These are phyloP conservation scores for Parathielavia appendiculata DNA, from an alignment of 495 filamentous ascomycete species.

Conservation along the genomic window DNA sequence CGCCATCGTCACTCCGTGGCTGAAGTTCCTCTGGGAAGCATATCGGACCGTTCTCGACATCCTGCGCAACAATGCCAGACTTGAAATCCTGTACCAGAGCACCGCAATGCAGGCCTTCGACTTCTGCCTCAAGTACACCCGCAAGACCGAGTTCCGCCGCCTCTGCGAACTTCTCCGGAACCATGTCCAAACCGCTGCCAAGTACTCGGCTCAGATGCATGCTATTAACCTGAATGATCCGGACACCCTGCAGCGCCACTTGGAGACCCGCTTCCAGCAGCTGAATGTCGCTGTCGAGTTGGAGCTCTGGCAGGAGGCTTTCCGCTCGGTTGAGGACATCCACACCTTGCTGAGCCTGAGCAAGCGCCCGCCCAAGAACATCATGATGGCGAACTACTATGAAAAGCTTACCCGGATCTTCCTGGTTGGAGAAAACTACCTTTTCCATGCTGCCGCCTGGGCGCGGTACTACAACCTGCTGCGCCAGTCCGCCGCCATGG, in stretches of 20 bases:
- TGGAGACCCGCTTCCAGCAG: slow-evolving; percentile 98
- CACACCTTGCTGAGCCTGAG: slow-evolving; percentile 97
- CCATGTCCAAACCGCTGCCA: slow-evolving; percentile 98
- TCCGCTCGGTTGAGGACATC: slow-evolving; percentile 97
- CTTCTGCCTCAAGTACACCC: slow-evolving; percentile 95
- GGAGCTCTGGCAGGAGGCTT: slow-evolving; percentile 98
- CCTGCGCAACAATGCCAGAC: slow-evolving; percentile 93
- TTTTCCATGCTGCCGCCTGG: slow-evolving; percentile 98
- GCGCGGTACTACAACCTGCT: slow-evolving; percentile 95
- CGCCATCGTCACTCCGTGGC: slow-evolving; percentile 96
- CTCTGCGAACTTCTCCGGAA: slow-evolving; percentile 97
- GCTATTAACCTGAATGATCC: slow-evolving; percentile 98
- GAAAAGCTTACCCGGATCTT: slow-evolving; percentile 98
- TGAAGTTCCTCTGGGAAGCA: slow-evolving; percentile 99
- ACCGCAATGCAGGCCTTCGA: slow-evolving; percentile 97
- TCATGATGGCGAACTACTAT: slow-evolving; percentile 99
- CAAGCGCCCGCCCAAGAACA: slow-evolving; percentile 98
- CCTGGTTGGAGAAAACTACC: slow-evolving; percentile 97
- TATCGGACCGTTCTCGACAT: slow-evolving; percentile 98
- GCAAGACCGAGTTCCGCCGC: slow-evolving; percentile 98
- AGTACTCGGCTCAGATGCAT: slow-evolving; percentile 98
- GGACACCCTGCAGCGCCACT: slow-evolving; percentile 91
- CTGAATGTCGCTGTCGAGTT: slow-evolving; percentile 96
- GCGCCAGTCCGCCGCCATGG: slow-evolving; percentile 77
- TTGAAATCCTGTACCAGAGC: slow-evolving; percentile 97